Percentiles rank a stretch among this genome's conserved stretches.
These are phyloP conservation scores for Phyllosticta paracitricarpa DNA, from an alignment of 2,329 filamentous ascomycete genomes.

Conservation along the genomic window DNA sequence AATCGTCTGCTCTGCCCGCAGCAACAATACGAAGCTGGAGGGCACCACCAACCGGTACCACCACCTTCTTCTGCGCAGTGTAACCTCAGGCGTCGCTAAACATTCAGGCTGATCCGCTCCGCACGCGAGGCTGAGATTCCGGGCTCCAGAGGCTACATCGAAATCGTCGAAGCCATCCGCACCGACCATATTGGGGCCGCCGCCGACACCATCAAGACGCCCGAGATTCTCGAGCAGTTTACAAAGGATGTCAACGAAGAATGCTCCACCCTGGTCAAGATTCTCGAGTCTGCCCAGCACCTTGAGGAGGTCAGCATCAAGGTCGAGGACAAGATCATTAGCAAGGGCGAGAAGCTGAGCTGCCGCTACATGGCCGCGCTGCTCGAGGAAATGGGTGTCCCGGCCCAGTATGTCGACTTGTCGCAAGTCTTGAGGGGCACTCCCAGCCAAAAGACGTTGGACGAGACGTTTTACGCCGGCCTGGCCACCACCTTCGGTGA, in stretches of 20 bases:
- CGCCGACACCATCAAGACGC: conserved; percentile 35
- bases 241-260: conserved; percentile 61
- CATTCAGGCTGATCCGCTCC: conserved; percentile 33
- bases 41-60: conserved; percentile 90
- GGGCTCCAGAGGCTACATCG: conserved; percentile 48
- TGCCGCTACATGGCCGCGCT: conserved; percentile 84
- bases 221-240: conserved; percentile 43
- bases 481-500: conserved; percentile 32
- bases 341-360: conserved; percentile 91
- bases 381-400: conserved; percentile 68
- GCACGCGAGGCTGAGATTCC: conserved; percentile 37
- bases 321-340: conserved; percentile 65
- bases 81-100: not conserved
- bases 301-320: conserved; percentile 42
- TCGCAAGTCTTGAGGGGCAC: conserved; percentile 67
- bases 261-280: conserved; percentile 72
- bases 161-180: conserved; percentile 71
- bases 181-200: conserved; percentile 71
- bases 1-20: conserved; percentile 91
- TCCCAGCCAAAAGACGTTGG: conserved; percentile 28
- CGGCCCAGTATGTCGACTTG: conserved; percentile 83
- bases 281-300: conserved; percentile 52
- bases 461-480: conserved; percentile 38
- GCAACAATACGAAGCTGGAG: conserved; percentile 85
- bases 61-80: conserved; percentile 10